Evolutionary conservation across 306 rosid species (phyloP), one percentile per base, ranked within the genome.

Genomic region (Ammopiptanthus mongolicus): DNA sequence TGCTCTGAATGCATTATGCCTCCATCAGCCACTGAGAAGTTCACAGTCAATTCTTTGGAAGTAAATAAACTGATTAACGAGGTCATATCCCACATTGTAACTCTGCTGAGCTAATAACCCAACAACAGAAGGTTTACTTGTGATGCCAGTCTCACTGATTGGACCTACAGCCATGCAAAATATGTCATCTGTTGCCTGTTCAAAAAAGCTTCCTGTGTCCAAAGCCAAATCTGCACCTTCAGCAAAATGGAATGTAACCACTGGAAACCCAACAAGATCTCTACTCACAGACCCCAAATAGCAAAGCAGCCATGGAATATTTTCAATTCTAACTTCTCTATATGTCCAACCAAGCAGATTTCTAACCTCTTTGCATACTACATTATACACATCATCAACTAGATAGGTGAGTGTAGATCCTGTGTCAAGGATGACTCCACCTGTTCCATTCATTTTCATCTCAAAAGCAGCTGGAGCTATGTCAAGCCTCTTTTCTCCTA

Each of bases 401-500:
- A 84, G 71, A 62, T 29, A 60, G 25, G 71, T 70, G 0, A 80
- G 0, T 33, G 86, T 39, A 31, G 71, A 6, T 2, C 88, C 87
- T 5, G 84, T 22, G 72, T 87, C 86, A 8, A 87, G 62, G 7
- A 85, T 4, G n/a, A 70, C 83, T 66, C 91, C 88, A n/a, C 88
- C 84, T 1, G 67, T 42, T 12, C 81, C 85, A 18, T 78, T 4
- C 46, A 21, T 25, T 13, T 77, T 58, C 9, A 76, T 74, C 46
- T 51, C 73, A 59, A 84, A 80, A 11, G 74, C 29, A 41, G 8
- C 1, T 12, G 78, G 82, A 11, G 34, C 71, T 5, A 84, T 62
- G 33, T 61, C 52, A 50, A 85, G 82, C 31, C 60, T 42, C 37
- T 37, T 82, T 19, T 84, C 85, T 17, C 87, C 84, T 19, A 85